Conservation (phyloP, 768 basidiomycete species). For the Xerocomellus amylosporus region DNA sequence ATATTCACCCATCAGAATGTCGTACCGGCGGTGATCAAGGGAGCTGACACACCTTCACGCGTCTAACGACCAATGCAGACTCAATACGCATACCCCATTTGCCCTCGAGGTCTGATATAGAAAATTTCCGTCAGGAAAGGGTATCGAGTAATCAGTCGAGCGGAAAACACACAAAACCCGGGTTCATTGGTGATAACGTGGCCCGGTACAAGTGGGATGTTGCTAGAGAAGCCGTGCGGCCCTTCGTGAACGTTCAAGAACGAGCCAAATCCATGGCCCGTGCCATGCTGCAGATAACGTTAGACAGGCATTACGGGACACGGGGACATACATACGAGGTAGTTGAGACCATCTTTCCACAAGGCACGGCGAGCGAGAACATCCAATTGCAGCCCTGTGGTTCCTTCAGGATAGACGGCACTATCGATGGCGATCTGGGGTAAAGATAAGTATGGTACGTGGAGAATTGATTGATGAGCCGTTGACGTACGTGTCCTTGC, state of each 20-base stretch:
- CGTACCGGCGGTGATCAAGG: constrained; percentile 3
- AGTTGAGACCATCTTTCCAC: constrained; percentile 84
- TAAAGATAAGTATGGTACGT: constrained; percentile 17
- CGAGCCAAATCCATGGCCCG: constrained; percentile 86
- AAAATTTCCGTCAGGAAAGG: constrained; percentile 13
- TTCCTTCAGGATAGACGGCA: constrained; percentile 88
- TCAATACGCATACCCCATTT: constrained; percentile 93
- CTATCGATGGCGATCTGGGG: constrained; percentile 84
- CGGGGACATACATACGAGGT: constrained; percentile 49
- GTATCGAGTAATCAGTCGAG: constrained; percentile 10
- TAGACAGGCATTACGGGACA: constrained; percentile 9
- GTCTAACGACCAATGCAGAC: constrained; percentile 74
- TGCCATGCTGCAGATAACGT: constrained; percentile 65
- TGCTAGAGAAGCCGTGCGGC: constrained; percentile 71
- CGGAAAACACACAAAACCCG: constrained; percentile 69
- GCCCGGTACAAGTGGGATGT: constrained; percentile 72
- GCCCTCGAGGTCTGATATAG: constrained; percentile 60
- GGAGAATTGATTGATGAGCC: constrained; percentile 16
- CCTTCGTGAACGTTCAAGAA: constrained; percentile 88
- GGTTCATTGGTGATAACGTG: constrained; percentile 95
- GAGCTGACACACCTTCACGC: constrained; percentile 40
- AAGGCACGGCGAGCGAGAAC: constrained; percentile 86
- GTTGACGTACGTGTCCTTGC: constrained; percentile 84
- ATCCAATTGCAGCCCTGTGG: constrained; percentile 78
- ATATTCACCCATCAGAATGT: constrained; percentile 8